Conservation (phyloP, 306 rosid species). For the Boehmeria nivea region DNA sequence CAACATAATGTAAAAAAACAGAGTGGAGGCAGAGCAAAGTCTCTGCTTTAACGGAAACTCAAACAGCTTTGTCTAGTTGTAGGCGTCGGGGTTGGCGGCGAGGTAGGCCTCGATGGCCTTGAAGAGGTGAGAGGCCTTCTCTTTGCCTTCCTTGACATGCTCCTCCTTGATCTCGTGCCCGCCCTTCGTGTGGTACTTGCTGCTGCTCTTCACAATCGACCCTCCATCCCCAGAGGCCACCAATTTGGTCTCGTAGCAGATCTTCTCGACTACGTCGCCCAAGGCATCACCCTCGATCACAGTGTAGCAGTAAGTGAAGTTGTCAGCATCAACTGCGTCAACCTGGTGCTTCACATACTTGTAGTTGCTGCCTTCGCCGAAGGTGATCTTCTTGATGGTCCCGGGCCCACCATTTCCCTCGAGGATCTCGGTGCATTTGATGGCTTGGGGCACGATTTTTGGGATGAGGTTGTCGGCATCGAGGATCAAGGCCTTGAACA, state of each 20-base stretch:
- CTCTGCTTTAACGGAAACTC: too few species aligned
- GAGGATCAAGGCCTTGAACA: conserved; percentile 33
- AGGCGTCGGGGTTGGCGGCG: conserved; percentile 26
- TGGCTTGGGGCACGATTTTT: conserved; percentile 16
- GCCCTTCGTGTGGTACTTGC: conserved; percentile 26
- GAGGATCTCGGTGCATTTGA: conserved; percentile 16
- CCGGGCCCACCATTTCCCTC: conserved; percentile 37
- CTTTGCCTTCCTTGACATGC: conserved; percentile 22
- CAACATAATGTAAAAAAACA: too few species aligned
- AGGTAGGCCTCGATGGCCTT: conserved; percentile 32
- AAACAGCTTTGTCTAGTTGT: conserved; percentile 27
- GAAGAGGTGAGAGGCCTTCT: conserved; percentile 17
- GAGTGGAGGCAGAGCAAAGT: too few species aligned
- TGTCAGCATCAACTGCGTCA: conserved; percentile 31
- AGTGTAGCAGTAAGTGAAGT: conserved; percentile 28
- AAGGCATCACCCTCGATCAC: conserved; percentile 37
- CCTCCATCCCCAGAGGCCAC: conserved; percentile 31
- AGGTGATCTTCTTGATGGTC: conserved; percentile 31
- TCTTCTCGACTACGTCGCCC: conserved; percentile 30
- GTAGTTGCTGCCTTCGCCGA: conserved; percentile 20
- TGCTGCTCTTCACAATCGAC: conserved; percentile 24
- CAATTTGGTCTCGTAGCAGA: conserved; percentile 28
- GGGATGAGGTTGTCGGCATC: conserved; percentile 34
- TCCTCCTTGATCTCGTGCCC: conserved; percentile 24
- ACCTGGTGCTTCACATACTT: conserved; percentile 23